These are phyloP conservation scores for Venturia pyrina DNA, from an alignment of 2,329 filamentous ascomycete species.

Conservation along the genomic window DNA sequence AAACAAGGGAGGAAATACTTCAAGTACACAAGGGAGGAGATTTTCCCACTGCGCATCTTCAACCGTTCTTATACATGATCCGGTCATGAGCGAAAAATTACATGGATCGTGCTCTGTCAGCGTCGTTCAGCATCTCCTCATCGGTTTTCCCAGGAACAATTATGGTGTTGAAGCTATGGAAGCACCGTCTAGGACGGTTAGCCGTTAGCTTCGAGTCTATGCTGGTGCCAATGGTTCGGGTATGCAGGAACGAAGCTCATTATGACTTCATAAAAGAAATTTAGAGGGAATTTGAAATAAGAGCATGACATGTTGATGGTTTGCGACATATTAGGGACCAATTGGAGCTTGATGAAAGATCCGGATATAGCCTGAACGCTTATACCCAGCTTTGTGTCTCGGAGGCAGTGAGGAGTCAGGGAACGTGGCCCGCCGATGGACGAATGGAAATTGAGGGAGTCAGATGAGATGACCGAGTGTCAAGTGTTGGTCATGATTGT, in stretches of 20 bases:
- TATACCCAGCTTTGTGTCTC: too few relatives aligned
- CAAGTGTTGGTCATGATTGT: not conserved
- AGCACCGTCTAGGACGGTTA: not conserved
- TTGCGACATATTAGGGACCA: not conserved
- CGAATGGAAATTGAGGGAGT: not conserved
- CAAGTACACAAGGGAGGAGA: not conserved
- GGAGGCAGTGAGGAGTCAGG: not conserved
- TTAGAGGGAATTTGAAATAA: not conserved
- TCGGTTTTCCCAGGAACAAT: not conserved
- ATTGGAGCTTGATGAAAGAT: not conserved
- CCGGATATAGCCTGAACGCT: too few relatives aligned
- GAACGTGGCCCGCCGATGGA: not conserved
- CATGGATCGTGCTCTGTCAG: not conserved
- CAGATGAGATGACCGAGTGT: not conserved
- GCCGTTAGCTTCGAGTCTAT: not conserved
- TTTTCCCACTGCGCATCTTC: not conserved
- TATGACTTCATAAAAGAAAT: not conserved
- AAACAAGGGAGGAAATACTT: not conserved
- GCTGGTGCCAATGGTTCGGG: not conserved
- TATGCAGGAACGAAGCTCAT: not conserved
- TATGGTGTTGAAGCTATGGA: not conserved
- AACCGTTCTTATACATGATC: not conserved
- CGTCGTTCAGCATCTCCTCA: not conserved
- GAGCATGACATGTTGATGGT: not conserved
- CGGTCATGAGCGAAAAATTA: not conserved